These are phyloP conservation scores for Karstenula rhodostoma DNA, from an alignment of 2,329 filamentous ascomycete genomes.

Conservation along the genomic window DNA sequence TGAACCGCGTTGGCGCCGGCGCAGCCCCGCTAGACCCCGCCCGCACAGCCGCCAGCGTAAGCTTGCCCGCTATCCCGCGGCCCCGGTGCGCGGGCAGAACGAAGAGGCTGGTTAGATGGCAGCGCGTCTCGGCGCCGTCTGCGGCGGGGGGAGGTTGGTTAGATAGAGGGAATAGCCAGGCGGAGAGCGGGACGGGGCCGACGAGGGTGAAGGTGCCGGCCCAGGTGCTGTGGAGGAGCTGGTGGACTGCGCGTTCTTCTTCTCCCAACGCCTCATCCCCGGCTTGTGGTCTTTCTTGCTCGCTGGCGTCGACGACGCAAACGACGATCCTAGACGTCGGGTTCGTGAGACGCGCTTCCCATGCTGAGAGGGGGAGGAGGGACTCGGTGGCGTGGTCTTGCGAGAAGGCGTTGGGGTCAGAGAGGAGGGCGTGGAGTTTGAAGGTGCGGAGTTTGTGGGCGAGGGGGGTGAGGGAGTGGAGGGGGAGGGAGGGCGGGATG, in stretches of 20 bases:
- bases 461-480: not conserved
- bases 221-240: constrained; percentile 12
- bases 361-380: constrained; percentile 10
- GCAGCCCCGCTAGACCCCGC: constrained; percentile 1
- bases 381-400: not conserved
- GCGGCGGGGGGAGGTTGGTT: constrained; percentile 11
- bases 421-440: not conserved
- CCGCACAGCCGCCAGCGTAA: constrained; percentile 11
- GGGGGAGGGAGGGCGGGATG: not conserved
- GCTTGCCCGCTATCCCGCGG: constrained; percentile 4
- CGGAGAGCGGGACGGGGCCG: constrained; percentile 10
- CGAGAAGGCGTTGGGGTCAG: not conserved
- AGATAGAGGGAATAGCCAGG: constrained; percentile 9
- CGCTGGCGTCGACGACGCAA: not conserved
- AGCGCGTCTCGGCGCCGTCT: constrained; percentile 10
- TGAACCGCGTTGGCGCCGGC: constrained; percentile 2
- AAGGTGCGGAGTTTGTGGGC: not conserved
- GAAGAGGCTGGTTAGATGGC: constrained; percentile 18
- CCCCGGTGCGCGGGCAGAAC: constrained; percentile 11
- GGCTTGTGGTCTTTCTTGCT: not conserved
- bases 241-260: not conserved
- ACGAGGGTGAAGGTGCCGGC: constrained; percentile 16
- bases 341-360: constrained; percentile 10
- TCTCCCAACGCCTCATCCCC: not conserved
- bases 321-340: constrained; percentile 12